These are phyloP conservation scores for Aspergillus sergii DNA, from an alignment of 2,329 filamentous ascomycete species.

Conservation along the genomic window DNA sequence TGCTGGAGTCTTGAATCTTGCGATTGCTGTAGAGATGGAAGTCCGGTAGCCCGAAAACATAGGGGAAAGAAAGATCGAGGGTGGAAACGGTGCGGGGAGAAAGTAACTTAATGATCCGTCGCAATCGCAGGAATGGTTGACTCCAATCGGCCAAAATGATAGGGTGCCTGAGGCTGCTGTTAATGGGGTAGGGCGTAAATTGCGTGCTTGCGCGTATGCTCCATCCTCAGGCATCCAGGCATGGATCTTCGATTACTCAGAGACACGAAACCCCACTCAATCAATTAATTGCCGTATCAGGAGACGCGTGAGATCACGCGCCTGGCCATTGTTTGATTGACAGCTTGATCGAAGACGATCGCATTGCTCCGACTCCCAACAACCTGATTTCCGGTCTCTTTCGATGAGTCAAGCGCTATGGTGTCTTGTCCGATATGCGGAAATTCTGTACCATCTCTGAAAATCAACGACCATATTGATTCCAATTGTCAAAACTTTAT, in stretches of 20 bases:
- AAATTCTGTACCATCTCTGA: conserved; percentile 53
- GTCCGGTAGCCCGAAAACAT: conserved; percentile 5
- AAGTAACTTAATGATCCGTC: conserved; percentile 3
- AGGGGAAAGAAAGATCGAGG: not conserved
- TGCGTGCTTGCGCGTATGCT: not conserved
- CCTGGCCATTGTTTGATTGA: not conserved
- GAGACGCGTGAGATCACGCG: conserved; percentile 14
- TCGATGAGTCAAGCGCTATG: conserved; percentile 32
- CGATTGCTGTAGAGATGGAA: not conserved
- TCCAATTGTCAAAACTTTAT: conserved; percentile 73
- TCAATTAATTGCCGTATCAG: not conserved
- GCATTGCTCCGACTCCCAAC: not conserved
- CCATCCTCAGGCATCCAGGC: conserved; percentile 6
- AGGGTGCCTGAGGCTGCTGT: not conserved
- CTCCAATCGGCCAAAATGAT: conserved; percentile 3
- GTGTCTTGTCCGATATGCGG: conserved; percentile 83
- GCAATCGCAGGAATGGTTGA: conserved; percentile 5
- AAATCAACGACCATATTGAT: conserved; percentile 92
- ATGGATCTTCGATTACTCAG: not conserved
- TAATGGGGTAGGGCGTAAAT: not conserved
- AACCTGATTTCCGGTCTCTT: not conserved
- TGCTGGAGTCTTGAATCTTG: conserved; percentile 1
- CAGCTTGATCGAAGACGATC: not conserved
- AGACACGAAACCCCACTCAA: not conserved
- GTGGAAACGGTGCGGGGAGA: not conserved